A percentile compares a stretch with the other conserved stretches of the same genome.
Conservation (phyloP, 352 stramenopile species). For the Thraustotheca clavata region DNA sequence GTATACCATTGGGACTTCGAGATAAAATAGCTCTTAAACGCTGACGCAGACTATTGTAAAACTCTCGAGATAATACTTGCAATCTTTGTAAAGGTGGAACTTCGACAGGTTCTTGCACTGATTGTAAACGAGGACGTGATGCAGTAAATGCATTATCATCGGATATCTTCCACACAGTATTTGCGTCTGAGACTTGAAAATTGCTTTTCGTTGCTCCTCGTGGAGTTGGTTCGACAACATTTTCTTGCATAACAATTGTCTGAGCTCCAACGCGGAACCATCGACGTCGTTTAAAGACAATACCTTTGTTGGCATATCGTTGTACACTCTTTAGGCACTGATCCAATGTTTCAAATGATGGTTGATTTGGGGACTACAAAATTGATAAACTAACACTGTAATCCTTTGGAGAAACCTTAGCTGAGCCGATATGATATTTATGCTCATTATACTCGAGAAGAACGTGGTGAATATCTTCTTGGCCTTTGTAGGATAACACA, state of each 20-base stretch:
- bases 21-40: slow-evolving; percentile 32
- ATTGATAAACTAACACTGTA: neutral
- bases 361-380: slow-evolving; percentile 29
- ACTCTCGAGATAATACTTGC: slow-evolving; percentile 45
- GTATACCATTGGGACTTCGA: neutral
- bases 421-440: slow-evolving; percentile 65
- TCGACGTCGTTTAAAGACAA: slow-evolving; percentile 61
- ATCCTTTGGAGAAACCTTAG: slow-evolving; percentile 40
- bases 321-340: slow-evolving; percentile 73
- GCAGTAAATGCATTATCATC: neutral
- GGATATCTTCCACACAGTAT: neutral
- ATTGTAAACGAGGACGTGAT: slow-evolving; percentile 30
- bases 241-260: neutral
- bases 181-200: neutral
- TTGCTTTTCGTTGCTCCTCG: neutral
- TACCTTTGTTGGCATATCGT: slow-evolving; percentile 59
- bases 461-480: slow-evolving; percentile 72
- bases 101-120: slow-evolving; percentile 52
- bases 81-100: slow-evolving; percentile 50
- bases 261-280: slow-evolving; percentile 68
- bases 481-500: slow-evolving; percentile 69
- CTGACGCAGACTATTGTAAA: slow-evolving; percentile 50
- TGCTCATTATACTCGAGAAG: slow-evolving; percentile 65
- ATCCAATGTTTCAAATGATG: slow-evolving; percentile 54
- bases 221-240: neutral